Evolutionary conservation across 2,329 filamentous ascomycete genomes (phyloP), one percentile per base, ranked within the genome.

Genomic region (Colletotrichum orbiculare): DNA sequence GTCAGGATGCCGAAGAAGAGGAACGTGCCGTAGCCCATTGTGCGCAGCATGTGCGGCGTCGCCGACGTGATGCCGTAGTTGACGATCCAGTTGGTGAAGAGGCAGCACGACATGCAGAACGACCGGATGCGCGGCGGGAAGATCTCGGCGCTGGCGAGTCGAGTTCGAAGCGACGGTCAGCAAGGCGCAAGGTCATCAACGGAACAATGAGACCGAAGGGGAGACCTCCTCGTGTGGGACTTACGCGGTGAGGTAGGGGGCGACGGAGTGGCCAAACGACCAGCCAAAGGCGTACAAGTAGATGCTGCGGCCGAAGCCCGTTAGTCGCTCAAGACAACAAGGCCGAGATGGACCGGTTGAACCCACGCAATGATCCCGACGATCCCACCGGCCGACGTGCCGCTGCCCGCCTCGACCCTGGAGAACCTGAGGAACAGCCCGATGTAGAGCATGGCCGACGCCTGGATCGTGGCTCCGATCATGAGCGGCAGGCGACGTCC

Each of bases 341-440:
- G 11, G 9, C 34, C 9, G 11, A 13, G 17, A 4, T 75, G 71
- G 61, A 71, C 17, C 76, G 7, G 75, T 70, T 2, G 0, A 1
- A 37, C 61, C 45, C 13, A 67, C 68, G 74, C 75, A 25, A 80
- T 71, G 34, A 81, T 78, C 4, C 77, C 78, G 4, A 80, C 74
- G 47, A 79, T 78, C 15, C 78, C 78, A 1, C 78, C 78, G 1
- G 78, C 76, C 7, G 72, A 67, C 0, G 77, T 78, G 8, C 78
- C 78, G 6, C 71, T 71, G 0, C 67, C 71, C 1, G 70, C 64
- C 10, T 74, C 66, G 3, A 74, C 72, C 6, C 73, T 72, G 2
- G 70, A 75, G 41, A 78, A 79, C 6, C 74, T 71, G n/a, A 79
- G 69, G 46, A 78, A 75, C 17, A 70, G 71, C 8, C 72, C 73